These are phyloP conservation scores for Ogataea hybrid DNA, from an alignment of 1,139 yeast genomes.

Conservation along the genomic window DNA sequence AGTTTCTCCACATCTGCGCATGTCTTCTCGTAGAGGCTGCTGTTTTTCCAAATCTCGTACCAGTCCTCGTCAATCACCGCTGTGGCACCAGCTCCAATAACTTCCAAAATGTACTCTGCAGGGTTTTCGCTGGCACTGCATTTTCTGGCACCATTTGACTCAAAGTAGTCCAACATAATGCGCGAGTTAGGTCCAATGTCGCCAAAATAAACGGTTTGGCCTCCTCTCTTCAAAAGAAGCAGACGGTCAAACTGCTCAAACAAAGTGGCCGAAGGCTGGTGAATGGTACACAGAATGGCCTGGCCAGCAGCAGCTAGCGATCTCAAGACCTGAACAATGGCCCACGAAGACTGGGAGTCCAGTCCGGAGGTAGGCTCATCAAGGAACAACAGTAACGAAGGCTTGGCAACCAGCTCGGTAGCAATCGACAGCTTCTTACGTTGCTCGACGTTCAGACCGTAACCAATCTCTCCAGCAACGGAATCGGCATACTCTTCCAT, in stretches of 20 bases:
- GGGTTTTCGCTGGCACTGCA: constrained; percentile 50
- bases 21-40: constrained; percentile 32
- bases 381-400: constrained; percentile 45
- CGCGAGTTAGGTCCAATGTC: constrained; percentile 53
- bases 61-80: constrained; percentile 46
- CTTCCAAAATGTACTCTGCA: constrained; percentile 54
- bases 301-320: constrained; percentile 50
- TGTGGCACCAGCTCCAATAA: constrained; percentile 59
- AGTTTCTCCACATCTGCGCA: constrained; percentile 30
- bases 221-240: constrained; percentile 45
- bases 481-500: constrained; percentile 57
- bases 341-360: constrained; percentile 56
- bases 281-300: constrained; percentile 55
- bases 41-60: constrained; percentile 46
- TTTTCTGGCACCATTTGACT: constrained; percentile 50
- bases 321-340: constrained; percentile 45
- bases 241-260: constrained; percentile 49
- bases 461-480: constrained; percentile 51
- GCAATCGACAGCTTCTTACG: constrained; percentile 61
- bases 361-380: constrained; percentile 56
- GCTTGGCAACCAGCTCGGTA: constrained; percentile 52
- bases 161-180: constrained; percentile 49
- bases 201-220: constrained; percentile 60
- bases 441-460: constrained; percentile 61
- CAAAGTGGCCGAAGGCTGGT: constrained; percentile 58